Evolutionary conservation across 345 rosid genomes (phyloP).

Genomic region (Tarenaya hassleriana): DNA sequence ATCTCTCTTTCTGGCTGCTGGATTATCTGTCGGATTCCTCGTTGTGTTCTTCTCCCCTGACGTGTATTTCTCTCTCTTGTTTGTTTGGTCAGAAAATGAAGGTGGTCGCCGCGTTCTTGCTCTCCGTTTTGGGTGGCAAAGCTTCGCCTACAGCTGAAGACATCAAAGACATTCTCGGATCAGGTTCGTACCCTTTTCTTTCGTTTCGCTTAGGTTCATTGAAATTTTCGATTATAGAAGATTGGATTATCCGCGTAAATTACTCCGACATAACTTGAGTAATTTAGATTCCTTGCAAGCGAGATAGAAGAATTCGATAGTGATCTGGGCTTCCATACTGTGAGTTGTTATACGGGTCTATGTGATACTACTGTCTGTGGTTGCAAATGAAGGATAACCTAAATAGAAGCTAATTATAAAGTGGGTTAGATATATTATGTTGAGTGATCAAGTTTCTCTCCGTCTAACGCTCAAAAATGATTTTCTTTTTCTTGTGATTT

Average conservation of each 20-base stretch:
- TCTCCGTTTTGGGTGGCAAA: constrained; percentile 71
- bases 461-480: too few species aligned
- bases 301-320: too few species aligned
- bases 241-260: not conserved
- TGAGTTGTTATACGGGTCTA: too few species aligned
- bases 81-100: constrained; percentile 41
- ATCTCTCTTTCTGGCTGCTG: not conserved
- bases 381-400: too few species aligned
- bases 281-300: too few species aligned
- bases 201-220: not conserved
- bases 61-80: not conserved
- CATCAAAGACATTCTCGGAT: constrained; percentile 54
- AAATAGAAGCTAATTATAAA: too few species aligned
- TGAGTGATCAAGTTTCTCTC: too few species aligned
- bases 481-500: too few species aligned
- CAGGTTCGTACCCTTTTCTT: constrained; percentile 34
- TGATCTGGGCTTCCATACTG: too few species aligned
- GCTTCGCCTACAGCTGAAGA: constrained; percentile 42
- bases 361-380: too few species aligned
- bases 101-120: constrained; percentile 69
- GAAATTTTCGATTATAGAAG: not conserved
- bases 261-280: too few species aligned
- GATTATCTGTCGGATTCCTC: not conserved
- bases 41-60: not conserved
- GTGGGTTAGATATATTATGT: too few species aligned